Evolutionary conservation across 2,329 filamentous ascomycete species (phyloP), one percentile per base, ranked within the genome.

Genomic region (Xenoacremonium recifei): DNA sequence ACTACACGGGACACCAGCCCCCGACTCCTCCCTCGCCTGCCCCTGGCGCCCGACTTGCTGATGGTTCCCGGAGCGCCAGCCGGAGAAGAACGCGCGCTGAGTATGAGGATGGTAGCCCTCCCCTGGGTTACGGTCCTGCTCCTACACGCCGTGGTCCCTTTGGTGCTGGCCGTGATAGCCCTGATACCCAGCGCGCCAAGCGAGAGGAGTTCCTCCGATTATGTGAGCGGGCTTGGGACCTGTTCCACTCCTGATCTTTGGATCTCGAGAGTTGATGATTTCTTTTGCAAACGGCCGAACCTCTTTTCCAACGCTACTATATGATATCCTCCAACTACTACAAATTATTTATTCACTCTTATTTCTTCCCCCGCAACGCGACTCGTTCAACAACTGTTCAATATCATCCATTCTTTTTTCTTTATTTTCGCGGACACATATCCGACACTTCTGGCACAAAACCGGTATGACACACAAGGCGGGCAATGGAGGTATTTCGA

Each of bases 1-100:
- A 97, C 67, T 99, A 99, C 64, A 89, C 87, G 29, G 89, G 90
- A 35, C 89, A 95, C 61, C 92, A 96, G 64, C 91, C 92, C 30
- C 91, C 91, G 4, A 96, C 91, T 3, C 91, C 92, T 25, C 90
- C 90, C 4, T 95, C 89, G 33, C 89, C 86, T 12, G 76, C 84
- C 61, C 74, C 82, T 41, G 75, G 74, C 40, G 66, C 62, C 51
- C 68, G 60, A 60, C 59, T 62, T 56, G 54, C 60, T 48, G 76
- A 82, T 51, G 66, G 72, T 45, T 73, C 70, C 51, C 78, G 78
- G 60, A 82, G 80, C 57, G 75, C 77, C 52, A 79, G 74, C 63
- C 84, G 89, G 64, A 79, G 92, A 66, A 82, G 93, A 50, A 83
- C 82, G 10, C 80, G 93, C 42, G 89, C 87, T 46, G 93, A 97